Conservation (phyloP, 495 filamentous ascomycete genomes). For the Trichocladium antarcticum region DNA sequence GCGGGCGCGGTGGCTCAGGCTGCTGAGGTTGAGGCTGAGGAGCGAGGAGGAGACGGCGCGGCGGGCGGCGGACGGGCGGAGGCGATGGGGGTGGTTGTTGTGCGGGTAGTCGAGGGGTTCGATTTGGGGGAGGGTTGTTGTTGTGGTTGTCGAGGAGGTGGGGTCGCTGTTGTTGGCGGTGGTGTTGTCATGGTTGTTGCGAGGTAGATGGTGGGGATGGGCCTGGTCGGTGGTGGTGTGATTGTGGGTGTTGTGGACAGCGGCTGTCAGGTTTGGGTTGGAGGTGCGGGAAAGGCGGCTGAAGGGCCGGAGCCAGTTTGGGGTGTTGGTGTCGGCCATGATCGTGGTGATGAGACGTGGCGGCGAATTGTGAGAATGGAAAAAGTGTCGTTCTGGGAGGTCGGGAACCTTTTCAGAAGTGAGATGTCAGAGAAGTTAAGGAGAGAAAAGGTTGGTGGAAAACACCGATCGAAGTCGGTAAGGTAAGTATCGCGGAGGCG, state of each 20-base stretch:
- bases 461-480: no score
- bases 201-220: no score
- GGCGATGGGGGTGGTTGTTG: not conserved
- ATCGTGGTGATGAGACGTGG: no score
- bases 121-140: not conserved
- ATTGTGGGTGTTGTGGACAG: not conserved
- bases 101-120: not conserved
- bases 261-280: not conserved
- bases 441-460: not conserved
- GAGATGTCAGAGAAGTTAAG: not conserved
- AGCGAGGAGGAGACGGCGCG: not conserved
- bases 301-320: not conserved
- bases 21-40: not conserved
- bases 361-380: no score
- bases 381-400: no score
- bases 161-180: no score
- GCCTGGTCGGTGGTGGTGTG: not conserved
- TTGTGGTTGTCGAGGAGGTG: not conserved
- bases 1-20: no score
- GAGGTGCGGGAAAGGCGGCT: not conserved
- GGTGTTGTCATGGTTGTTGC: no score
- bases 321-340: not conserved
- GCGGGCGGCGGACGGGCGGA: not conserved
- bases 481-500: no score
- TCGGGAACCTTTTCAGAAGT: no score